Conservation (phyloP, 108 stramenopile species). For the Cyclostephanos invisitatus region DNA sequence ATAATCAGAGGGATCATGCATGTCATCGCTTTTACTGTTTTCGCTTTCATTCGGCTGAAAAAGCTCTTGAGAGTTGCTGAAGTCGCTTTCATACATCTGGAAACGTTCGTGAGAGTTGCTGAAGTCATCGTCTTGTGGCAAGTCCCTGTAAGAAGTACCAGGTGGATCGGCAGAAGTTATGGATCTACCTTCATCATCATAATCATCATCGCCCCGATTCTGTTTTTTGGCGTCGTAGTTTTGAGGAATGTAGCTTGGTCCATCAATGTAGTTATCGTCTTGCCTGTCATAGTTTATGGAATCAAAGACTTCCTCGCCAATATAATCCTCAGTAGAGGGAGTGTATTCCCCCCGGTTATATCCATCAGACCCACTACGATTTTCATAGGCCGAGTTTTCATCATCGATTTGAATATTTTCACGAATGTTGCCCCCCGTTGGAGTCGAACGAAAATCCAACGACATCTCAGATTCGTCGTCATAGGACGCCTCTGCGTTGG, state of each 20-base stretch:
- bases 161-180: conserved; percentile 36
- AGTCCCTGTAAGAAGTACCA: conserved; percentile 29
- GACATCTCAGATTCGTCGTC: conserved; percentile 2
- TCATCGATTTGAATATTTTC: conserved; percentile 10
- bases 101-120: neutral
- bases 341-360: neutral
- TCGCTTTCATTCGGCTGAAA: conserved; percentile 4
- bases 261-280: neutral
- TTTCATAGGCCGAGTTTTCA: conserved; percentile 33
- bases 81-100: conserved; percentile 11
- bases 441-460: neutral
- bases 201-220: conserved; percentile 15
- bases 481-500: neutral
- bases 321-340: neutral
- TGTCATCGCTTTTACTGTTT: neutral
- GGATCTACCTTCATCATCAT: conserved; percentile 17
- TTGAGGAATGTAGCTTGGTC: conserved; percentile 4
- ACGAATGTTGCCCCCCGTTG: neutral
- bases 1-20: neutral
- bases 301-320: neutral
- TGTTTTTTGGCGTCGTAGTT: neutral
- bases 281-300: conserved; percentile 1
- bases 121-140: conserved; percentile 22
- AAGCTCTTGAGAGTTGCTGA: neutral
- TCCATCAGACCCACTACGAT: conserved; percentile 10